Percentiles rank a stretch among this genome's conserved stretches.
These are phyloP conservation scores for Rubroboletus satanas DNA, from an alignment of 768 basidiomycete species.

Conservation along the genomic window DNA sequence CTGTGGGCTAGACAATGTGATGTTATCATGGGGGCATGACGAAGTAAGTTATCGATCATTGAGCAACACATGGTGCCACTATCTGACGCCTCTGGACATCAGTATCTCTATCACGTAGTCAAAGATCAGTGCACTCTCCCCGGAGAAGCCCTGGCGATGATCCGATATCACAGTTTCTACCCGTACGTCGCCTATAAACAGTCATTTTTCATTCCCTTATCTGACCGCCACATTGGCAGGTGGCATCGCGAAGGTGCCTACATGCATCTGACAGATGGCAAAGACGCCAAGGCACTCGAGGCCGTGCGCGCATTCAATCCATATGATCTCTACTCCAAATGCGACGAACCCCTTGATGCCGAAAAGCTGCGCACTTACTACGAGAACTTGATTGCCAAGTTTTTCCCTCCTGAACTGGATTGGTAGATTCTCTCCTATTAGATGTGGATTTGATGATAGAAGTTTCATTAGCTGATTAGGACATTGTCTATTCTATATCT, in stretches of 20 bases:
- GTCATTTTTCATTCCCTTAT: neutral
- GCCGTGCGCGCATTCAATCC: slow-evolving; percentile 90
- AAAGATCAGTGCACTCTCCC: slow-evolving; percentile 82
- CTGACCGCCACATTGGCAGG: slow-evolving; percentile 26
- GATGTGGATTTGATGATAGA: slow-evolving; percentile 5
- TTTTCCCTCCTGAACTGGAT: slow-evolving; percentile 76
- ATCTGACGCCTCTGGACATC: slow-evolving; percentile 4
- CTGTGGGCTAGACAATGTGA: slow-evolving; percentile 82
- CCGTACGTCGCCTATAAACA: slow-evolving; percentile 44
- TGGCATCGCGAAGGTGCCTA: slow-evolving; percentile 93
- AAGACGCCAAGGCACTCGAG: slow-evolving; percentile 57
- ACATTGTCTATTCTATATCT: neutral
- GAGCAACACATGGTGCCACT: neutral
- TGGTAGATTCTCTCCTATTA: slow-evolving; percentile 53
- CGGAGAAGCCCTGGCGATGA: slow-evolving; percentile 82
- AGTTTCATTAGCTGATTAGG: neutral
- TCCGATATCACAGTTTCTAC: slow-evolving; percentile 93
- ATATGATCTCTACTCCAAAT: slow-evolving; percentile 92
- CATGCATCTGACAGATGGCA: slow-evolving; percentile 69
- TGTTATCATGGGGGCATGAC: slow-evolving; percentile 90
- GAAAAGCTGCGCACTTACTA: slow-evolving; percentile 79
- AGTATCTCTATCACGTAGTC: slow-evolving; percentile 83
- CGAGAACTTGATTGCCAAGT: slow-evolving; percentile 74
- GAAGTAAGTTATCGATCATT: slow-evolving; percentile 52
- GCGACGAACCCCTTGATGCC: slow-evolving; percentile 61